These are phyloP conservation scores for Prorocentrum cordatum DNA, from an alignment of 169 alveolate genomes.

Conservation along the genomic window DNA sequence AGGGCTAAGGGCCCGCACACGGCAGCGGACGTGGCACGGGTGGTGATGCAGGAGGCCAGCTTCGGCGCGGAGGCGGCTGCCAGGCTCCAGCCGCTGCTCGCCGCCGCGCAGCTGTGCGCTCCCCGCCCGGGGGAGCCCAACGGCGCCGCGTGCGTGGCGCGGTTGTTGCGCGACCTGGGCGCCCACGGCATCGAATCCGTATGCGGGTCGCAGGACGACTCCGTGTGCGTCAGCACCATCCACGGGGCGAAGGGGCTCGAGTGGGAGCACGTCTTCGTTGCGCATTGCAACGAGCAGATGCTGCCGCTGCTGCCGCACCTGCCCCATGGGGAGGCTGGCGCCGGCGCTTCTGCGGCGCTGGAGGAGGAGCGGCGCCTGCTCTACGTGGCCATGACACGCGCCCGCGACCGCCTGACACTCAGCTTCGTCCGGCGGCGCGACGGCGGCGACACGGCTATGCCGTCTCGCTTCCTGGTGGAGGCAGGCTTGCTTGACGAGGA, in stretches of 20 bases:
- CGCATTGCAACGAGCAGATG: conserved; percentile 66
- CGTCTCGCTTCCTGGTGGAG: too few species aligned
- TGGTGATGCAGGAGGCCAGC: too few species aligned
- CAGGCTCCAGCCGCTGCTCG: conserved; percentile 60
- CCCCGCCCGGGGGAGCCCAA: conserved; percentile 73
- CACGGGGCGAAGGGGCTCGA: conserved; percentile 83
- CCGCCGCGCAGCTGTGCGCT: conserved; percentile 70
- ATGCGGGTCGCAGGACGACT: conserved; percentile 67
- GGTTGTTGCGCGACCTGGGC: conserved; percentile 72
- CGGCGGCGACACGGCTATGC: too few species aligned
- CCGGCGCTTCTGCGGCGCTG: neutral
- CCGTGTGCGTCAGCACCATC: conserved; percentile 77
- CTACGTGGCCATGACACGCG: conserved; percentile 63
- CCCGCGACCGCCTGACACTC: too few species aligned
- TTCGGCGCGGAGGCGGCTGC: too few species aligned
- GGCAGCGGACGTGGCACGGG: too few species aligned
- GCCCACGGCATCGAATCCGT: conserved; percentile 39
- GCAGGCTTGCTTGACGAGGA: too few species aligned
- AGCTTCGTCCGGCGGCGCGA: too few species aligned
- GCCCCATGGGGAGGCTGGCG: neutral
- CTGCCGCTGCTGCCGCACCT: neutral
- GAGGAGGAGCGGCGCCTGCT: conserved; percentile 64
- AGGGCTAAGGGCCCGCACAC: too few species aligned
- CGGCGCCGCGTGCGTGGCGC: conserved; percentile 70
- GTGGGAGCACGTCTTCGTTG: conserved; percentile 79